Percentiles rank a stretch among this genome's conserved stretches.
These are phyloP conservation scores for Purpureocillium takamizusanense DNA, from an alignment of 2,329 filamentous ascomycete species.

Conservation along the genomic window DNA sequence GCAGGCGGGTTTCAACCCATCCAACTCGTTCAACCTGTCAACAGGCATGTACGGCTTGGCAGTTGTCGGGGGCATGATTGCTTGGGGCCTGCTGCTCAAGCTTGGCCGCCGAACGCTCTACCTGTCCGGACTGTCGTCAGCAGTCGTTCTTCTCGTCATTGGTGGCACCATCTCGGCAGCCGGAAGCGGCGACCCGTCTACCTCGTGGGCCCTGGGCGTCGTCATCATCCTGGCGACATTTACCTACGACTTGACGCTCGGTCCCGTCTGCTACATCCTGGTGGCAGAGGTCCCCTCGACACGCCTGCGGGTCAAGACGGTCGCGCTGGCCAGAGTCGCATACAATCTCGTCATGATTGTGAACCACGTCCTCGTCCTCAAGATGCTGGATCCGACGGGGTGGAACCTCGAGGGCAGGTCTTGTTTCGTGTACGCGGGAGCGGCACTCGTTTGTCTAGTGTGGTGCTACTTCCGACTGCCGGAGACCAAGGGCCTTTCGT, in stretches of 20 bases:
- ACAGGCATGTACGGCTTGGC: conserved; percentile 29
- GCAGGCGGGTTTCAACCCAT: conserved; percentile 27
- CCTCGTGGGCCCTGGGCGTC: conserved; percentile 24
- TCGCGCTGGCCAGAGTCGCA: conserved; percentile 24
- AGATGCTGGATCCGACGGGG: conserved; percentile 17
- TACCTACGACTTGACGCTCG: conserved; percentile 26
- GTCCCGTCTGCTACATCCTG: conserved; percentile 27
- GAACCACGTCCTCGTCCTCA: conserved; percentile 17
- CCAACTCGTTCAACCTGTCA: conserved; percentile 27
- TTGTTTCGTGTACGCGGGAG: conserved; percentile 13
- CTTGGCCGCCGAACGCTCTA: conserved; percentile 32
- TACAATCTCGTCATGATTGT: conserved; percentile 14
- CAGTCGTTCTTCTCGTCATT: conserved; percentile 22
- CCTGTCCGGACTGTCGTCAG: conserved; percentile 21
- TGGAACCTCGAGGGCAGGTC: conserved; percentile 16
- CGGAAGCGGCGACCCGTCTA: conserved; percentile 14
- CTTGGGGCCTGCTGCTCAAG: conserved; percentile 26
- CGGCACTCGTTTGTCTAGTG: conserved; percentile 10
- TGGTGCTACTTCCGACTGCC: conserved; percentile 18
- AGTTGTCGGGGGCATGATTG: conserved; percentile 29
- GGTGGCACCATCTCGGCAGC: conserved; percentile 28
- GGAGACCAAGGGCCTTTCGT: conserved; percentile 15
- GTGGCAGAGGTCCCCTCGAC: conserved; percentile 28
- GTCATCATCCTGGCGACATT: conserved; percentile 31
- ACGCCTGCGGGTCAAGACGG: conserved; percentile 27